Conservation (phyloP, 371 early-diverging fungal species). For the Funneliformis caledonium region DNA sequence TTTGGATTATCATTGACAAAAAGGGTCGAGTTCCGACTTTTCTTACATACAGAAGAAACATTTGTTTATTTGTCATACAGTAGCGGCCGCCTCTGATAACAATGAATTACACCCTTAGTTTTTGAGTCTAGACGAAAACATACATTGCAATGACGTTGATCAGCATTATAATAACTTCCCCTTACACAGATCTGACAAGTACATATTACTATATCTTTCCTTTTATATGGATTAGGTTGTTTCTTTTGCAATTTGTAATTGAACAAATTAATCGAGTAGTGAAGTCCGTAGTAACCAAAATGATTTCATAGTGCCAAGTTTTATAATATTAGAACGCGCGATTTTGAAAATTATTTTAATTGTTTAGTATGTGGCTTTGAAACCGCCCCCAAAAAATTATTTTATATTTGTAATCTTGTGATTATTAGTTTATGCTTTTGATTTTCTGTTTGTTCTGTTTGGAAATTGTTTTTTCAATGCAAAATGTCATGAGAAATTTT, state of each 20-base stretch:
- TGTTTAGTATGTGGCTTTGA: background rate
- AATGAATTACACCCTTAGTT: background rate
- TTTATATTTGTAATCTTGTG: background rate
- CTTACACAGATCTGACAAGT: background rate
- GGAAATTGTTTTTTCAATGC: background rate
- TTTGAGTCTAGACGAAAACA: background rate
- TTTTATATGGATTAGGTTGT: background rate
- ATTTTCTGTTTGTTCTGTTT: background rate
- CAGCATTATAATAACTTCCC: background rate
- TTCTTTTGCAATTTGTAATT: background rate
- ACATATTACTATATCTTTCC: too few relatives aligned
- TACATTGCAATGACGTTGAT: background rate
- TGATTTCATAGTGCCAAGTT: constrained; percentile 1
- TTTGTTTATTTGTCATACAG: background rate
- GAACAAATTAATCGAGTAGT: too few relatives aligned
- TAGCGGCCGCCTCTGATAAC: background rate
- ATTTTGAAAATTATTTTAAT: background rate
- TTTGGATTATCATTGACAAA: background rate
- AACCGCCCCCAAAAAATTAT: background rate
- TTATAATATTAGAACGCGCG: background rate
- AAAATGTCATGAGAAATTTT: background rate
- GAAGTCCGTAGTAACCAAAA: background rate
- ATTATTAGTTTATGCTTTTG: background rate
- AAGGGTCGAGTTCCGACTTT: background rate
- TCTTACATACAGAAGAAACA: background rate